Percentiles rank a stretch among this genome's conserved stretches.
Evolutionary conservation across 148 eudicot species (phyloP).

Genomic region (Camellia lanceoleosa): DNA sequence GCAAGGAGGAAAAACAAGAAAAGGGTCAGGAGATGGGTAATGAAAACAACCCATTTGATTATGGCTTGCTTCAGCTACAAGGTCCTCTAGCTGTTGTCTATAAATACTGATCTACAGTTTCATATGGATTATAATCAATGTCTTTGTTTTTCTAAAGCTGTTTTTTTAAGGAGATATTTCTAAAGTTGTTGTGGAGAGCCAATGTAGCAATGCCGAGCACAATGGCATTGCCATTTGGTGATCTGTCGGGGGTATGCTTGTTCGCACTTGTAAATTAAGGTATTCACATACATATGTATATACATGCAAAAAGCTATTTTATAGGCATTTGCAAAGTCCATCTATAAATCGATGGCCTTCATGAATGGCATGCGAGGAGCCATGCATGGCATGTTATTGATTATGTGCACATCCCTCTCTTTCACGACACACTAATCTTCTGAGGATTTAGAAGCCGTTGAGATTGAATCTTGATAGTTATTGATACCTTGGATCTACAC

Average conservation of each 20-base stretch:
- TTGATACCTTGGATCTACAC: no score
- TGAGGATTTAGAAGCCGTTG: no score
- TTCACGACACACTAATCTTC: not conserved
- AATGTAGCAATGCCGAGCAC: no score
- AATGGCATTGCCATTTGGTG: no score
- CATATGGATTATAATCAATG: not conserved
- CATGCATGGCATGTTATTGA: slow-evolving; percentile 29
- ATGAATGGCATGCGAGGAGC: slow-evolving; percentile 40
- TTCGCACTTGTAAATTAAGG: no score
- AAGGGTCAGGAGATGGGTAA: slow-evolving; percentile 5
- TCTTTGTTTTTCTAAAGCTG: not conserved
- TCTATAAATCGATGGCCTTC: slow-evolving; percentile 13
- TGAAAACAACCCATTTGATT: not conserved
- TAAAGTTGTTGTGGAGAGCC: no score
- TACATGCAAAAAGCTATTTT: no score
- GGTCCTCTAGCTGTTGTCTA: not conserved
- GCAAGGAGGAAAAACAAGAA: slow-evolving; percentile 13
- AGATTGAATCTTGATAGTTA: no score
- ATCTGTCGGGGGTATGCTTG: no score
- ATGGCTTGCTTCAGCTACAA: slow-evolving; percentile 1
- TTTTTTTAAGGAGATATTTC: not conserved
- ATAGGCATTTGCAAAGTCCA: slow-evolving; percentile 9
- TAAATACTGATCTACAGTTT: slow-evolving; percentile 1
- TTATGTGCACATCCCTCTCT: not conserved
- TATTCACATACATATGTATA: no score